phyloP scores from a whole-genome alignment of 345 rosid species.

The Lepidium aucheri region DNA sequence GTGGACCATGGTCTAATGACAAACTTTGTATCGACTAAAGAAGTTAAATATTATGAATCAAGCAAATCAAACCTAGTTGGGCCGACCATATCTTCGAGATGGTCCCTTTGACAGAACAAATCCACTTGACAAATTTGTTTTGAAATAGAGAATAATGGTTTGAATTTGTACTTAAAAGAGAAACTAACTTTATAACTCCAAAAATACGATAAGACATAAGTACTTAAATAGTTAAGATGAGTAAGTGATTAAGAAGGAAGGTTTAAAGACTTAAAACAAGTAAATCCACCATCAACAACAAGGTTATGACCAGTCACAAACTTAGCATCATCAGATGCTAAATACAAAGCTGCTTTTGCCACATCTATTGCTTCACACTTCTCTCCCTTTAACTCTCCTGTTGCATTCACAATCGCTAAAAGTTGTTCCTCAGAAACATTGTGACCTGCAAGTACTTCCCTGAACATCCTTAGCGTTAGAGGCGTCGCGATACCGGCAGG shows the following conservation, averaged over 20 bases:
- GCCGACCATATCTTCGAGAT: too few relatives aligned
- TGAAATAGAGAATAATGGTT: too few relatives aligned
- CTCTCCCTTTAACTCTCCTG: conserved; percentile 59
- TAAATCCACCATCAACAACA: conserved; percentile 45
- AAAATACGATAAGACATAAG: not conserved
- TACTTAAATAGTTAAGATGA: not conserved
- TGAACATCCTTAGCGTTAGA: conserved; percentile 26
- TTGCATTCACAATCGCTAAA: conserved; percentile 40
- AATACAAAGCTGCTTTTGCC: conserved; percentile 38
- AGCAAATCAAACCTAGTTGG: too few relatives aligned
- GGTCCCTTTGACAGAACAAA: too few relatives aligned
- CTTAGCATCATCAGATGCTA: conserved; percentile 37
- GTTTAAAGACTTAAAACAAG: conserved; percentile 46
- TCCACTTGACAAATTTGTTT: too few relatives aligned
- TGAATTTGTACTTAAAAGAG: too few relatives aligned
- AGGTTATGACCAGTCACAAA: conserved; percentile 37
- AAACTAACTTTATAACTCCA: too few relatives aligned
- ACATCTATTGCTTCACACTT: conserved; percentile 64
- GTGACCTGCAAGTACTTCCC: conserved; percentile 31
- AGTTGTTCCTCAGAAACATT: conserved; percentile 34
- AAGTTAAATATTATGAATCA: too few relatives aligned
- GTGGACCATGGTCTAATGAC: too few relatives aligned
- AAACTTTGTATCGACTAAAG: too few relatives aligned
- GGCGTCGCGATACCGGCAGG: conserved; percentile 60
- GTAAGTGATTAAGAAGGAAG: conserved; percentile 32